A percentile compares a stretch with the other conserved stretches of the same genome.
phyloP scores from a whole-genome alignment of 345 rosid species.

The Heritiera fomes region DNA sequence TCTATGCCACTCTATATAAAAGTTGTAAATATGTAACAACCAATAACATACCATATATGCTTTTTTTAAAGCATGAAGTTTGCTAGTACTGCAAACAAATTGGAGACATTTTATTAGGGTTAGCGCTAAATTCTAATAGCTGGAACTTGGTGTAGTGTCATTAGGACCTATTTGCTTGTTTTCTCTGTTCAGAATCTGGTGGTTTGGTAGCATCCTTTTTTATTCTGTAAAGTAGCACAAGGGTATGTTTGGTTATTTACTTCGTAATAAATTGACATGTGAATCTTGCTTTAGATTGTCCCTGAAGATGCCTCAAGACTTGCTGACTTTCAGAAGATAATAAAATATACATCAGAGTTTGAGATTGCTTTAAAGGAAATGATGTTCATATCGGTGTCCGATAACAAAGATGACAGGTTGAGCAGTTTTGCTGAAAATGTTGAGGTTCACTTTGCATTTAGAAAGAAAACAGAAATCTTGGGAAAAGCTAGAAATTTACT shows the following conservation, averaged over 20 bases:
- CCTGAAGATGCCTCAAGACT: constrained; percentile 95
- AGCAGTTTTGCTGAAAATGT: constrained; percentile 84
- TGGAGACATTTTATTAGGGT: not conserved
- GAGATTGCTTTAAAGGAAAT: constrained; percentile 66
- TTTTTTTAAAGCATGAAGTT: not conserved
- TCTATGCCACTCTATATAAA: not conserved
- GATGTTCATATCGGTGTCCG: constrained; percentile 68
- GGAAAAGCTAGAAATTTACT: constrained; percentile 85
- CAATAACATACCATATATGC: not conserved
- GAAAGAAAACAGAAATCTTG: constrained; percentile 78
- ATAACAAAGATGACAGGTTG: constrained; percentile 62
- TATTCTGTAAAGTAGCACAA: not conserved
- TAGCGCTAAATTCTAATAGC: not conserved
- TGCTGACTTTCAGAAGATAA: constrained; percentile 78
- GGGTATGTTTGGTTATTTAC: not conserved
- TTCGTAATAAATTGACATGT: constrained; percentile 2
- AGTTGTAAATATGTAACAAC: not conserved
- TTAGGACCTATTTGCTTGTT: not conserved
- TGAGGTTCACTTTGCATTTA: constrained; percentile 94
- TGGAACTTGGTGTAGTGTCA: constrained; percentile 9
- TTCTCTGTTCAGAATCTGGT: not conserved
- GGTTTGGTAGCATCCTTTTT: not conserved
- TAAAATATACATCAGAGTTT: constrained; percentile 66
- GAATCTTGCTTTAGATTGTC: constrained; percentile 61
- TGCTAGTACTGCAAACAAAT: not conserved